Base-by-base conservation (phyloP, 164 flowering plant species). In the Santalum album region DNA sequence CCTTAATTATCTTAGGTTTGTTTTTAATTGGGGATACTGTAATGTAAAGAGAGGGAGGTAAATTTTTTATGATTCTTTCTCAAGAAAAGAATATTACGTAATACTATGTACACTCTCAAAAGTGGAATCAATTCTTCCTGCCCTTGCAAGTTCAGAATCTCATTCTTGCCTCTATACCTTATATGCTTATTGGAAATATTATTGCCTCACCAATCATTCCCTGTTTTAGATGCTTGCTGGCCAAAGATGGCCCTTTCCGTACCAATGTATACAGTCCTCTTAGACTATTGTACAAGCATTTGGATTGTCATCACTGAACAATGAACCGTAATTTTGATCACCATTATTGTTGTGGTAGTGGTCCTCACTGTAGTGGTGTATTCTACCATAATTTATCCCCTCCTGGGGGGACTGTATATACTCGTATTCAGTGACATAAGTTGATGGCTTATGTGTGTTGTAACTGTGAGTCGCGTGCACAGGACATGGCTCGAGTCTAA, bases 271-370 rank as follows among this genome's bases (percentile, higher is more conserved):
- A 26, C 12, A 29, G 1, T 25, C 40, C 43, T 40, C 49, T 62
- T 83, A 85, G 65, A 75, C 70, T 59, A 87, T 78, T 56, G 61
- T 70, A 68, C 98, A 91, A 18, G 96, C 95, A 69, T 91, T 86
- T 46, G 98, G 98, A 69, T 91, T 84, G 64, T 91, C 98, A 50
- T 91, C 98, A 36, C 96, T 87, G 63, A 91, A 91, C 32, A 86
- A 74, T 7, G 98, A 79, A 46, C 77, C 74, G 51, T 86, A 72
- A 45, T 74, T 79, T 49, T 80, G 83, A 65, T 74, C 69, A 32
- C 75, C 64, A 20, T 51, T 58, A 57, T 44, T 70, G 21, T 63
- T 62, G 65, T 58, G 48, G 50, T 66, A 68, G 44, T 77, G 69
- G 12, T 75, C 81, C 12, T 75, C 81, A 26, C 18, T 63, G 58